Conservation (phyloP, 169 alveolate genomes). For the Fabrea salina region DNA sequence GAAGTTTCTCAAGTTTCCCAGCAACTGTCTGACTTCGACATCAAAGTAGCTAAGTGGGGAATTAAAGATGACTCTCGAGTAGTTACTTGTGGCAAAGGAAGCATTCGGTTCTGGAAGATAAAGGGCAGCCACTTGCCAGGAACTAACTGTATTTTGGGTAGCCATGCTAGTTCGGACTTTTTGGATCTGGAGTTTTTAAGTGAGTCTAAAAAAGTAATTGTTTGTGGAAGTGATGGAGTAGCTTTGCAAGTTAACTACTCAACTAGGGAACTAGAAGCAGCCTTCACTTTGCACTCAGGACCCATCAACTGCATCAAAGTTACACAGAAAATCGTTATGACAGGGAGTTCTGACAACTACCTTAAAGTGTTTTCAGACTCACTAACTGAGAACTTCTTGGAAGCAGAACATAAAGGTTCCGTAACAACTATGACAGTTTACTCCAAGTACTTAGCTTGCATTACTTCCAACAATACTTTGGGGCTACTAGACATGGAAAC, state of each 20-base stretch:
- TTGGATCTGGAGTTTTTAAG: background rate
- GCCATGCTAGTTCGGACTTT: background rate
- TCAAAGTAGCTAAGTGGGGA: constrained; percentile 1
- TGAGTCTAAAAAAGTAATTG: background rate
- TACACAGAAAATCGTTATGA: constrained; percentile 33
- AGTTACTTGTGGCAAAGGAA: constrained; percentile 71
- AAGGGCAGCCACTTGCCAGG: constrained; percentile 62
- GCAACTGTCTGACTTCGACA: constrained; percentile 50
- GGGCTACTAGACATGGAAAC: constrained; percentile 43
- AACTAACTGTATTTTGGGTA: background rate
- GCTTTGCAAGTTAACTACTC: background rate
- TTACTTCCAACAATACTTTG: constrained; percentile 39
- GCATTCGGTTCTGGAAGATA: constrained; percentile 67
- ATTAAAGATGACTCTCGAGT: background rate
- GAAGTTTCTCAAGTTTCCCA: constrained; percentile 41
- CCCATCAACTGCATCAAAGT: background rate
- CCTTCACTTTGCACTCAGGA: background rate
- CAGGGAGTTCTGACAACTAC: constrained; percentile 42
- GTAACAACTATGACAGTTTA: constrained; percentile 43
- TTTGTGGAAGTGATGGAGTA: background rate
- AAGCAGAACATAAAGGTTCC: constrained; percentile 50
- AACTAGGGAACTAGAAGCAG: constrained; percentile 6
- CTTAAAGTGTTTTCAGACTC: constrained; percentile 43
- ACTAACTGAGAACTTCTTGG: constrained; percentile 46
- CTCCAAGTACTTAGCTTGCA: constrained; percentile 40